Base-by-base conservation (phyloP, 495 filamentous ascomycete species). In the Venustampulla echinocandica region DNA sequence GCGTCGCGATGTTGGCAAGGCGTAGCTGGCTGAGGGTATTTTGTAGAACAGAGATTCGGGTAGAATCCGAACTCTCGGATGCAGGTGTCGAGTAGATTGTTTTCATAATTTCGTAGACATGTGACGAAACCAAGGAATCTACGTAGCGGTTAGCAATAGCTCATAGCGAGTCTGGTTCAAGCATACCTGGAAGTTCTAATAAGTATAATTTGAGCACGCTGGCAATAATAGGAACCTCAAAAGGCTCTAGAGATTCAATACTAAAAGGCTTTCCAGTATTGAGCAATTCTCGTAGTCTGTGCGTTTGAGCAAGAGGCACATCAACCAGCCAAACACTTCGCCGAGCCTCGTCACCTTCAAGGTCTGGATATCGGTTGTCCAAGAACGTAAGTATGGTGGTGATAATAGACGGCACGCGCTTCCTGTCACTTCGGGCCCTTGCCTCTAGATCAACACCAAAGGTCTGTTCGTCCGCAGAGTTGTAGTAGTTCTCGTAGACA, bases 401-500 rank as follows among this genome's bases (percentile, higher is more conserved):
- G 46, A 99, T 78, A 55, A 99, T 76, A 45, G 95, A 73, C 20
- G 92, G 92, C 2, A 99, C 93, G 35, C 92, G 85, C 64, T 97
- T 99, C 57, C 87, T 77, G 61, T 99, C 92, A 43, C 87, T 87
- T 57, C 92, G 72, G 30, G 92, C 92, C 54, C 93, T 71, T 38
- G 90, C 89, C 65, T 99, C 92, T 23, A 99, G 79, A 56, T 99
- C 92, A 27, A 99, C 87, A 52, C 92, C 92, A 59, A 96, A 99
- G 7, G 88, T 95, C 73, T 97, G 87, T 60, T 97, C 90, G 67
- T 95, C 92, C 6, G 94, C 89, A 38, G 85, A 87, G 55, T 95
- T 95, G 67, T 99, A 99, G 65, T 99, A 99, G 64, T 95, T 97
- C 68, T 99, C 92, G 64, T 97, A 99, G 3, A 82, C 77, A 42